Evolutionary conservation across 108 stramenopile genomes (phyloP).

Genomic region (Cyclotella choctawhatcheeana): DNA sequence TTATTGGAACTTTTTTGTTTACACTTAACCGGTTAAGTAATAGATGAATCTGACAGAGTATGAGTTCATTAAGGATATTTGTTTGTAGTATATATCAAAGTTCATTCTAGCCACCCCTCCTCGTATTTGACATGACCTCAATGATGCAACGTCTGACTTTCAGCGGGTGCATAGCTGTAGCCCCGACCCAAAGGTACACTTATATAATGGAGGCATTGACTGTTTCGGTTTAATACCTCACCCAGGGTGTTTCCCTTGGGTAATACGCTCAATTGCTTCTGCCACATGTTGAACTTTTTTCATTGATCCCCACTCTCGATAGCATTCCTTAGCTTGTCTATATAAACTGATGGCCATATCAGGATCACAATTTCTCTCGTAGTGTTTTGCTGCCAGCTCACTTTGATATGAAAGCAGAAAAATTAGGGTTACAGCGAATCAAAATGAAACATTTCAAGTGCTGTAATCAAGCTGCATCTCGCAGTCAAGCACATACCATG

Average conservation of each 20-base stretch:
- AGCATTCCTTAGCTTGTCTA: slow-evolving; percentile 30
- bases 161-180: too few relatives aligned
- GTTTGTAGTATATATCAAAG: too few relatives aligned
- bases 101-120: too few relatives aligned
- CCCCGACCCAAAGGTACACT: too few relatives aligned
- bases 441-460: neutral
- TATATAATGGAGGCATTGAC: too few relatives aligned
- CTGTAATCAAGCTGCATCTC: neutral
- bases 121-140: too few relatives aligned
- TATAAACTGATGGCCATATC: slow-evolving; percentile 14
- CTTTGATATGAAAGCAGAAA: neutral
- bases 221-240: neutral
- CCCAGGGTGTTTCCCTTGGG: neutral
- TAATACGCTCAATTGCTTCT: neutral
- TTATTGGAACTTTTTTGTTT: too few relatives aligned
- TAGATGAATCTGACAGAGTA: too few relatives aligned
- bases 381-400: slow-evolving; percentile 7
- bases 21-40: too few relatives aligned
- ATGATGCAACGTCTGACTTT: too few relatives aligned
- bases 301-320: slow-evolving; percentile 24
- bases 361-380: slow-evolving; percentile 13
- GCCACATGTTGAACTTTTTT: slow-evolving; percentile 6
- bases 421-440: neutral
- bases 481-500: too few relatives aligned
- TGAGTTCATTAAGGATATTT: too few relatives aligned